phyloP scores from a whole-genome alignment of 495 filamentous ascomycete species.

The Talaromyces adpressus region DNA sequence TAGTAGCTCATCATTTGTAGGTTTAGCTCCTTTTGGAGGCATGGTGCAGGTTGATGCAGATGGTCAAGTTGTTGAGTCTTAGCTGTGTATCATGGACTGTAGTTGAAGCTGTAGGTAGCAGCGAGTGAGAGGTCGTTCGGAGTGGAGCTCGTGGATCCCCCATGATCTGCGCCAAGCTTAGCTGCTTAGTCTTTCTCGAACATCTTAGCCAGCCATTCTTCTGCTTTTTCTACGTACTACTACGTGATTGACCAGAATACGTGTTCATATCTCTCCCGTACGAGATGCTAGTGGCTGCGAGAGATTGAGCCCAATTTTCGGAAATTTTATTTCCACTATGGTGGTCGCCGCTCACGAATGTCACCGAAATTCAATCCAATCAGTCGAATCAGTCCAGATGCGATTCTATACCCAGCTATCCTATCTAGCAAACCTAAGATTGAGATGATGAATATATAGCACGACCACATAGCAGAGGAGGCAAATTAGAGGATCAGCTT shows the following conservation, averaged over 20 bases:
- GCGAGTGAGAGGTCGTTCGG: neutral
- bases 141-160: constrained; percentile 1
- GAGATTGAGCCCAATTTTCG: neutral
- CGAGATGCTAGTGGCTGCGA: neutral
- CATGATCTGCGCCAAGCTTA: constrained; percentile 2
- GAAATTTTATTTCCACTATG: neutral
- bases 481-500: neutral
- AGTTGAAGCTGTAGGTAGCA: neutral
- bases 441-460: neutral
- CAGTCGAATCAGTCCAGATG: neutral
- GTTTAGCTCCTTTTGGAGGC: constrained; percentile 45
- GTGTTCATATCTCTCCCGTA: neutral
- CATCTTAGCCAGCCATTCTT: neutral
- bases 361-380: neutral
- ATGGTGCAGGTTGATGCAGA: constrained; percentile 14
- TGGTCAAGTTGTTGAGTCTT: neutral
- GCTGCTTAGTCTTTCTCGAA: neutral
- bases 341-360: neutral
- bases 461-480: neutral
- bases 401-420: neutral
- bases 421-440: neutral
- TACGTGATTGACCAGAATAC: neutral
- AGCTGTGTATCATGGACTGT: neutral
- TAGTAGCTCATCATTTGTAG: constrained; percentile 72
- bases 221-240: neutral